Conservation (phyloP, 106 monocot species). For the Phalaenopsis aphrodite region DNA sequence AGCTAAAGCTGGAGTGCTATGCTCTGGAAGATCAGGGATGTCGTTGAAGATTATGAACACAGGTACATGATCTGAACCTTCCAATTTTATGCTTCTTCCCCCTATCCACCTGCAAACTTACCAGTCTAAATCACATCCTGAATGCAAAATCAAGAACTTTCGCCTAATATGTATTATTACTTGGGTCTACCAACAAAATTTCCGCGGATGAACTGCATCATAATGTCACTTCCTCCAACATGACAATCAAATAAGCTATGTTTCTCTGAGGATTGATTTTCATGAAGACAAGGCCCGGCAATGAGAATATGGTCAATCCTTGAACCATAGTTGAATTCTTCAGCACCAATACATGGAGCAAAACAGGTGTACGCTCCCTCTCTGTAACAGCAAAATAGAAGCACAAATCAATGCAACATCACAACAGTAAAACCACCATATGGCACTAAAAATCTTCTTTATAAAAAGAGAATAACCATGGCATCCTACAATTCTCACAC, state of each 20-base stretch:
- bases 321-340: slow-evolving; percentile 93
- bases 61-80: slow-evolving; percentile 96
- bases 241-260: slow-evolving; percentile 76
- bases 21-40: slow-evolving; percentile 57
- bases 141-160: background rate
- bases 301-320: slow-evolving; percentile 94
- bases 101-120: slow-evolving; percentile 78
- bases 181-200: slow-evolving; percentile 41
- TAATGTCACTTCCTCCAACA: slow-evolving; percentile 80
- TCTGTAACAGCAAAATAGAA: slow-evolving; percentile 29
- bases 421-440: background rate
- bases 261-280: slow-evolving; percentile 27
- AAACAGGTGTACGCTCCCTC: slow-evolving; percentile 83
- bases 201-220: slow-evolving; percentile 69
- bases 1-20: slow-evolving; percentile 64
- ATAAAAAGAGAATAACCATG: too few species aligned
- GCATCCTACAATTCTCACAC: too few species aligned
- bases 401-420: background rate
- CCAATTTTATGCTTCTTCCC: slow-evolving; percentile 72
- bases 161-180: slow-evolving; percentile 29
- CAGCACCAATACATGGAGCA: slow-evolving; percentile 59
- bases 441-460: background rate
- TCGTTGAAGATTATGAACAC: slow-evolving; percentile 53
- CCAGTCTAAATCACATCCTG: background rate
- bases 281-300: slow-evolving; percentile 78